Evolutionary conservation across 352 stramenopile genomes (phyloP), one percentile per base, ranked within the genome.

Genomic region (Phytophthora crassamura): DNA sequence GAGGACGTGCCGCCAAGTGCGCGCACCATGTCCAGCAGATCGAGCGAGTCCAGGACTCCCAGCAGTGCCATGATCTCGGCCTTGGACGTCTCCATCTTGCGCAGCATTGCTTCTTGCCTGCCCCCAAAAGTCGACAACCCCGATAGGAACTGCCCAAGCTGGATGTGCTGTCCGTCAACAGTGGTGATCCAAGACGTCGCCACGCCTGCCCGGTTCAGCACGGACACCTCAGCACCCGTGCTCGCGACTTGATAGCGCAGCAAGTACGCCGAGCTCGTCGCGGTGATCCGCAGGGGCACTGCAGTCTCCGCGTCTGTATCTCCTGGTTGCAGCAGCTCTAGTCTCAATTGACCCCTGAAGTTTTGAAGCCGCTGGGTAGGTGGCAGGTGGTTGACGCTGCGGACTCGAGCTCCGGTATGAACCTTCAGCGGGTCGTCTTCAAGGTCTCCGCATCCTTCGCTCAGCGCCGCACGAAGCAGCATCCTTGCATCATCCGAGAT

Each of bases 401-500:
- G 20, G 7, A 4, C 5, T 22, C 33, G 20, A 38, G 16, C 15
- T 25, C 8, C 43, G 1, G 6, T 25, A 30, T 36, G 11, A 8
- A 7, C 42, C 9, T 54, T 43, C 9, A 41, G 16, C 11, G 57
- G 39, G 36, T 46, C 39, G 12, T 41, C 22, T 18, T 7, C 9
- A 11, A 41, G 32, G 25, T 35, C 41, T 8, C 22, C 28, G 32
- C 36, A 16, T 18, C 36, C 59, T 12, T 62, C 39, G 14, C 47
- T 54, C 9, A 89, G 64, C 2, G 75, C 80, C 3, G 55, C 70
- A 11, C 69, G 78, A n/a, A 89, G 57, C 1, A 88, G 41, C 53
- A 80, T 67, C n/a, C 83, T 72, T 0, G 79, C 81, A 43, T 88
- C 78, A 36, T 92, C 78, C 33, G 79, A 90, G 16, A 92, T 67